Evolutionary conservation across 305 asterid species (phyloP).

Genomic region (Petunia hybrid): DNA sequence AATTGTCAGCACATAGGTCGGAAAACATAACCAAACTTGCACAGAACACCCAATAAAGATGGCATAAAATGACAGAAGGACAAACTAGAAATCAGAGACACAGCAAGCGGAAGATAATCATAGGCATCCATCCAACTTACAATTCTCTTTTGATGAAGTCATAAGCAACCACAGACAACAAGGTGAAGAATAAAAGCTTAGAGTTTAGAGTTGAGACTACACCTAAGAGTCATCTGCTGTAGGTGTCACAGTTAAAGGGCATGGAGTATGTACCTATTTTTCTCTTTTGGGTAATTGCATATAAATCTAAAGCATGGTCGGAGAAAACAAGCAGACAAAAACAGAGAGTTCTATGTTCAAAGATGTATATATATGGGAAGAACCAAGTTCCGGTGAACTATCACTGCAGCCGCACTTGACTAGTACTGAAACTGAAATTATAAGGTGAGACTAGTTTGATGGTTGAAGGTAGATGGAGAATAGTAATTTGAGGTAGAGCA

Average conservation of each 20-base stretch:
- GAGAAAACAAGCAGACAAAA: neutral
- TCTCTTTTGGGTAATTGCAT: neutral
- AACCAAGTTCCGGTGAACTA: neutral
- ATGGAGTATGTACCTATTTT: neutral
- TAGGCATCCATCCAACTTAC: neutral
- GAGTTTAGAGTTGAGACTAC: constrained; percentile 1
- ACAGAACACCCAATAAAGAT: neutral
- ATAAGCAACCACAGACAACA: neutral
- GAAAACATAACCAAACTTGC: neutral
- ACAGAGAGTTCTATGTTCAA: neutral
- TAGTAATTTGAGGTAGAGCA: neutral
- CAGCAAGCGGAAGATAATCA: neutral
- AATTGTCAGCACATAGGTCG: neutral
- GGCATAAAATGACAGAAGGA: neutral
- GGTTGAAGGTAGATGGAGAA: neutral
- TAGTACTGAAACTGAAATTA: neutral
- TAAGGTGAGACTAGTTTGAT: neutral
- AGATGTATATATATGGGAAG: neutral
- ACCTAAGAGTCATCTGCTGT: constrained; percentile 21
- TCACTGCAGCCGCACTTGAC: constrained; percentile 1
- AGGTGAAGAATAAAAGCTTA: neutral
- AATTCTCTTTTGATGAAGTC: neutral
- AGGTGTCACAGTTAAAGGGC: neutral
- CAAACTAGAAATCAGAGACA: neutral
- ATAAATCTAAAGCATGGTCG: neutral